Percentiles rank a stretch among this genome's conserved stretches.
Conservation (phyloP, 2,329 filamentous ascomycete genomes). For the Lasiodiplodia sp. region DNA sequence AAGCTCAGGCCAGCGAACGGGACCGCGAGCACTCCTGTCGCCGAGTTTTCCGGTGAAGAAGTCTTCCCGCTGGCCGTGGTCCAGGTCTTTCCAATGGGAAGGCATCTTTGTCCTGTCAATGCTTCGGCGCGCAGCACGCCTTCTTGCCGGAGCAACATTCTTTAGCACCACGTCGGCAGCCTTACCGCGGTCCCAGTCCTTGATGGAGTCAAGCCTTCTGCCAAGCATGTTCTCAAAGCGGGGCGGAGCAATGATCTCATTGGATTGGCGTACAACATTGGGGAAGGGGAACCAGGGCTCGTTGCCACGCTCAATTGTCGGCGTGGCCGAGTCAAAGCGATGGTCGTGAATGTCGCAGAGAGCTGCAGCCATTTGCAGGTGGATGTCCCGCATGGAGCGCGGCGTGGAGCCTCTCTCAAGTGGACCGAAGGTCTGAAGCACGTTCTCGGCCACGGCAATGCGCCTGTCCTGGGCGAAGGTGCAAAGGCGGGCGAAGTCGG, state of each 20-base stretch:
- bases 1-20: slow-evolving; percentile 17
- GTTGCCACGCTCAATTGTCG: slow-evolving; percentile 9
- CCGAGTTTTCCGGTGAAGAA: slow-evolving; percentile 9
- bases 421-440: slow-evolving; percentile 13
- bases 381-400: slow-evolving; percentile 17
- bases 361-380: neutral
- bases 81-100: neutral
- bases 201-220: slow-evolving; percentile 5
- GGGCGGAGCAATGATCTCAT: neutral
- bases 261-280: slow-evolving; percentile 20
- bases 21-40: slow-evolving; percentile 8
- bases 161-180: neutral
- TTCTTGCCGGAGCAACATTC: neutral
- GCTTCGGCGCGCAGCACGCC: neutral
- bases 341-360: slow-evolving; percentile 14
- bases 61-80: neutral
- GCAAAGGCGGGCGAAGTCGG: slow-evolving; percentile 15
- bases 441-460: slow-evolving; percentile 14
- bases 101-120: neutral
- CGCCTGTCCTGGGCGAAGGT: neutral
- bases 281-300: slow-evolving; percentile 27
- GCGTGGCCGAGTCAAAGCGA: slow-evolving; percentile 3
- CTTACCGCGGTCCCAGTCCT: slow-evolving; percentile 17
- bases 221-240: slow-evolving; percentile 3
- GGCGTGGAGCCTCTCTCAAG: neutral